Percentiles rank a stretch among this genome's conserved stretches.
phyloP scores from a whole-genome alignment of 441 rosid species.

The Gossypium laxum region DNA sequence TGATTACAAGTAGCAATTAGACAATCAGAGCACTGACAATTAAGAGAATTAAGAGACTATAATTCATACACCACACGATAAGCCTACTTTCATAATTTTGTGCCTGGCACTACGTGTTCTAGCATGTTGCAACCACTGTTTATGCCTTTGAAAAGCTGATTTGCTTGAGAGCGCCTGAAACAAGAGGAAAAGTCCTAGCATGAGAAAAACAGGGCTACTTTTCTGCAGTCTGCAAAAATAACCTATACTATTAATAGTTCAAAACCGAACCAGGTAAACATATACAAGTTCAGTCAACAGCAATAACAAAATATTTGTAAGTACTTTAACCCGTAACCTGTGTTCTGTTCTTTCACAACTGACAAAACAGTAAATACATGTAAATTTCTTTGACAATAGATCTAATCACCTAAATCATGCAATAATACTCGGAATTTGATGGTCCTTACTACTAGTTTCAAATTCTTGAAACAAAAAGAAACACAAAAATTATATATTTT shows the following conservation, averaged over 20 bases:
- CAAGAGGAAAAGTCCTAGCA: slow-evolving; percentile 14
- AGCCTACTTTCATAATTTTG: slow-evolving; percentile 82
- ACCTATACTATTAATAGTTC: not conserved
- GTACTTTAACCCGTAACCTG: not conserved
- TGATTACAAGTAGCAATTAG: slow-evolving; percentile 25
- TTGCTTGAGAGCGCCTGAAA: slow-evolving; percentile 76
- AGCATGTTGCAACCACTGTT: slow-evolving; percentile 93
- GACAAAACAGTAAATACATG: not conserved
- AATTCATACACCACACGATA: not conserved
- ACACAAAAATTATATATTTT: not conserved
- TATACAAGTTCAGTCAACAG: not conserved
- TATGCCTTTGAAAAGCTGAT: slow-evolving; percentile 87
- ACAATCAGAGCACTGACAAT: slow-evolving; percentile 7
- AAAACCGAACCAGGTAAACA: not conserved
- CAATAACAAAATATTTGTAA: not conserved
- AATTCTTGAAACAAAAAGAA: not conserved
- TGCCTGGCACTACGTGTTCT: slow-evolving; percentile 93
- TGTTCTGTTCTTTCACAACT: not conserved
- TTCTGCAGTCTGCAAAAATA: not conserved
- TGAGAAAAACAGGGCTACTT: not conserved
- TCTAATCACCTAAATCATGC: not conserved
- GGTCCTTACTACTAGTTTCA: not conserved
- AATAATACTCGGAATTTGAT: not conserved
- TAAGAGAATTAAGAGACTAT: not conserved
- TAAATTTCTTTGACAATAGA: not conserved